These are phyloP conservation scores for Boletus sp. DNA, from an alignment of 768 basidiomycete genomes.

Conservation along the genomic window DNA sequence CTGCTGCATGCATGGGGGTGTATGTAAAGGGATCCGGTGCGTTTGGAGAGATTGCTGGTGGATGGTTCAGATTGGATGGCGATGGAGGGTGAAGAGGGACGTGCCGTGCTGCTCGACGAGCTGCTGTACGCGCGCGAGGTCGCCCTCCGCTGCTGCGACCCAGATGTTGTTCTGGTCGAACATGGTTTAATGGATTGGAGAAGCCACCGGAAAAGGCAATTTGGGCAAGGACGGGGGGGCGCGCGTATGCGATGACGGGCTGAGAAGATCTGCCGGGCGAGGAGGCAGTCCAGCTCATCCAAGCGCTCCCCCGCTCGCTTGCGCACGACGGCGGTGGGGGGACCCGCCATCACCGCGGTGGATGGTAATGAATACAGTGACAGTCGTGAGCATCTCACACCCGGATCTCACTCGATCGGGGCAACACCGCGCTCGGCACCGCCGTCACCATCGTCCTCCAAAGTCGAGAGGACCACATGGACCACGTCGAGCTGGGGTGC, in stretches of 20 bases:
- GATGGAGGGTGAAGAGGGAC: constrained; percentile 29
- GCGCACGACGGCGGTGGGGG: neutral
- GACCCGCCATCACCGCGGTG: neutral
- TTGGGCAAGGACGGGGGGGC: constrained; percentile 2
- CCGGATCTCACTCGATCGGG: constrained; percentile 31
- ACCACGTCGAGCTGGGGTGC: neutral
- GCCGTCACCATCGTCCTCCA: constrained; percentile 16
- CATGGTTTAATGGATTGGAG: constrained; percentile 27
- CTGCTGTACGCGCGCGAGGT: constrained; percentile 71
- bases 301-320: neutral
- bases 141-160: constrained; percentile 91
- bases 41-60: constrained; percentile 64
- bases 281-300: neutral
- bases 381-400: constrained; percentile 19
- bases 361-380: neutral
- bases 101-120: constrained; percentile 58
- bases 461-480: neutral
- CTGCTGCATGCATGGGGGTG: constrained; percentile 93
- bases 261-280: constrained; percentile 1
- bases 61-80: constrained; percentile 29
- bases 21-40: constrained; percentile 69
- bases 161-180: constrained; percentile 65
- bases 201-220: constrained; percentile 28
- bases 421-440: constrained; percentile 23
- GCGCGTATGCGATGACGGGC: no score